These are phyloP conservation scores for Eudorina sp. DNA, from an alignment of 139 green algal species.

Conservation along the genomic window DNA sequence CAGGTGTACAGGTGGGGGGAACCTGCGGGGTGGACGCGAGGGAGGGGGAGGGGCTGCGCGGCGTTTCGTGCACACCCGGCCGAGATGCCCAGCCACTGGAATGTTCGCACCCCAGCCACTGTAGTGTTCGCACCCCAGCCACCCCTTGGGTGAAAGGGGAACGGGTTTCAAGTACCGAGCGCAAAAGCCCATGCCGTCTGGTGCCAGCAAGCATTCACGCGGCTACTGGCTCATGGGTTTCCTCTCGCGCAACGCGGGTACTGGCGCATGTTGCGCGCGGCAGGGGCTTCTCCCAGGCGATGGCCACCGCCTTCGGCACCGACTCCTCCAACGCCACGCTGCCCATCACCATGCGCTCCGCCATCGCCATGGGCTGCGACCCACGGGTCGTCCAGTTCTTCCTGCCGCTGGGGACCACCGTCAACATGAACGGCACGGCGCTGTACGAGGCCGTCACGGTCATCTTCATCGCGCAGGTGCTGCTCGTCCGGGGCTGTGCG, in stretches of 20 bases:
- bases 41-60: too few species aligned
- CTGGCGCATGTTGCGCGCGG: too few species aligned
- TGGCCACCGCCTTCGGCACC: conserved; percentile 44
- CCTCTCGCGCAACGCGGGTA: too few species aligned
- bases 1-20: conserved; percentile 49
- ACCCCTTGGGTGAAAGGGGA: too few species aligned
- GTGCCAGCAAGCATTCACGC: too few species aligned
- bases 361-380: conserved; percentile 34
- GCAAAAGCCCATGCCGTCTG: too few species aligned
- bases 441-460: conserved; percentile 48
- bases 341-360: conserved; percentile 48
- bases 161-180: too few species aligned
- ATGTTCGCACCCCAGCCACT: too few species aligned
- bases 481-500: neutral
- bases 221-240: neutral
- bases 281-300: conserved; percentile 43
- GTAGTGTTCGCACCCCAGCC: too few species aligned
- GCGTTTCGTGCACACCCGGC: too few species aligned
- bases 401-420: conserved; percentile 37
- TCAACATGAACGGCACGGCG: conserved; percentile 53
- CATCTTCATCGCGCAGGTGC: conserved; percentile 49
- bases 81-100: too few species aligned
- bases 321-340: conserved; percentile 46
- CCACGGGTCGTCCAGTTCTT: conserved; percentile 47
- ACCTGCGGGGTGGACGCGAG: too few species aligned